Conservation (phyloP, 495 filamentous ascomycete species). For the Physcia stellaris region DNA sequence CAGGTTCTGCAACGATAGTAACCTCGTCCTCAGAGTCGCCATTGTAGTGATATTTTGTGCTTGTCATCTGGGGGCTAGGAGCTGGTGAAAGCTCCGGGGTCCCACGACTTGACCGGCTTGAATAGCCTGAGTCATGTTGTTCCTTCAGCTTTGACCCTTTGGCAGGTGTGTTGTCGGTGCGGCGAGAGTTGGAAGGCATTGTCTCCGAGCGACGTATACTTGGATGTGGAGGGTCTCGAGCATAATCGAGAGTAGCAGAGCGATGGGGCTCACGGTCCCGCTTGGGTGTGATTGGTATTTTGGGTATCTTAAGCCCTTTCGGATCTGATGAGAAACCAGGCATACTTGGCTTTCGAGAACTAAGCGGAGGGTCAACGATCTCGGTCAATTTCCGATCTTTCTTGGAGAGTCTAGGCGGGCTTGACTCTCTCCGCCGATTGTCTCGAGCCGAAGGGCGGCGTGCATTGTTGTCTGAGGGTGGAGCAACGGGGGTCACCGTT, state of each 20-base stretch:
- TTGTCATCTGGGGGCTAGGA: conserved; percentile 14
- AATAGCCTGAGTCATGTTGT: conserved; percentile 33
- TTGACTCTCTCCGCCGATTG: conserved; percentile 4
- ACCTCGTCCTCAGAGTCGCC: background rate
- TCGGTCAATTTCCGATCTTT: conserved; percentile 12
- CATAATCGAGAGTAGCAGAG: conserved; percentile 7
- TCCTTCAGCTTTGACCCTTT: conserved; percentile 15
- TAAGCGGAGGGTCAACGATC: conserved; percentile 11
- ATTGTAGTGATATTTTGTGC: background rate
- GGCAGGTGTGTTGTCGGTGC: conserved; percentile 4
- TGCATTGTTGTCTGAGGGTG: background rate
- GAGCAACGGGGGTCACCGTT: conserved; percentile 7
- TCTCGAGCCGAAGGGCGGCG: conserved; percentile 6
- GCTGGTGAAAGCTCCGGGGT: background rate
- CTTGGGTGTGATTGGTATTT: no score
- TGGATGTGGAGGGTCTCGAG: conserved; percentile 6
- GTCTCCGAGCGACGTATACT: conserved; percentile 22
- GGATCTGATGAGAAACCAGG: conserved; percentile 9
- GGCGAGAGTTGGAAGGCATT: conserved; percentile 14
- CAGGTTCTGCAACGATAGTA: background rate
- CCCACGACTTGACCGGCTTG: conserved; percentile 24
- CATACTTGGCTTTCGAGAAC: conserved; percentile 6
- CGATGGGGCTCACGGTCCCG: conserved; percentile 10
- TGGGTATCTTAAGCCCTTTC: conserved; percentile 4
- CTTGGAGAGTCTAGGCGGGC: conserved; percentile 9